Percentiles rank a stretch among this genome's conserved stretches.
These are phyloP conservation scores for Triticum turgidum DNA, from an alignment of 176 grass and related monocot genomes.

Conservation along the genomic window DNA sequence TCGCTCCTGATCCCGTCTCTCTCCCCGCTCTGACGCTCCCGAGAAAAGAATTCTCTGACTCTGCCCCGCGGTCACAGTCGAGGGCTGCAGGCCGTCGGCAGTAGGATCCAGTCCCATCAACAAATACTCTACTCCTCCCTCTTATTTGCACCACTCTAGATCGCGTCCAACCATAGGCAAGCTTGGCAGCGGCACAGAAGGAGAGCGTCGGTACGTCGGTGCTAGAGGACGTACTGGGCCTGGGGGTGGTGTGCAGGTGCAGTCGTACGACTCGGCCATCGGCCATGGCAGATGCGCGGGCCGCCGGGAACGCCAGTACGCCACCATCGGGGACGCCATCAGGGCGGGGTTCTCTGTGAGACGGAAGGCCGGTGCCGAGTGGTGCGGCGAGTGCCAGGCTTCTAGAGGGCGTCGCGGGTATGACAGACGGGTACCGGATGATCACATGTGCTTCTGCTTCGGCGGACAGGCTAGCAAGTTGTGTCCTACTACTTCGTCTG, in stretches of 20 bases:
- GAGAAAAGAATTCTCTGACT: too few relatives aligned
- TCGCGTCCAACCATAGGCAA: too few relatives aligned
- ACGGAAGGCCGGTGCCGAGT: slow-evolving; percentile 28
- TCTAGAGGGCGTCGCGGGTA: slow-evolving; percentile 27
- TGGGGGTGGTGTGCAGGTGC: not conserved
- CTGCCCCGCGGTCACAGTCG: too few relatives aligned
- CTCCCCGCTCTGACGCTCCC: too few relatives aligned
- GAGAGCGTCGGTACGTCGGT: not conserved
- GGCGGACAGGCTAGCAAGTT: not conserved
- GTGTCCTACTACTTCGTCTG: not conserved
- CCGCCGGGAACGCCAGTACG: not conserved
- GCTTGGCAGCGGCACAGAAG: too few relatives aligned
- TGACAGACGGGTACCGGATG: not conserved
- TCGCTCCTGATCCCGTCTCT: too few relatives aligned
- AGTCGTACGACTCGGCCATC: not conserved
- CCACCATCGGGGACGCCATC: not conserved
- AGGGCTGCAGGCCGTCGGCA: too few relatives aligned
- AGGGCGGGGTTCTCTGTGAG: not conserved
- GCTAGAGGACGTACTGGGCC: not conserved
- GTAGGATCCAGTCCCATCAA: too few relatives aligned
- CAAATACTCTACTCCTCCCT: too few relatives aligned
- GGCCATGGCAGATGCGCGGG: not conserved
- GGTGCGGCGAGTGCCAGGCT: slow-evolving; percentile 31
- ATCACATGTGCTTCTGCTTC: slow-evolving; percentile 38
- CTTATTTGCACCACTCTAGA: too few relatives aligned